Conservation (phyloP, 345 rosid species). For the Geranium brycei region DNA sequence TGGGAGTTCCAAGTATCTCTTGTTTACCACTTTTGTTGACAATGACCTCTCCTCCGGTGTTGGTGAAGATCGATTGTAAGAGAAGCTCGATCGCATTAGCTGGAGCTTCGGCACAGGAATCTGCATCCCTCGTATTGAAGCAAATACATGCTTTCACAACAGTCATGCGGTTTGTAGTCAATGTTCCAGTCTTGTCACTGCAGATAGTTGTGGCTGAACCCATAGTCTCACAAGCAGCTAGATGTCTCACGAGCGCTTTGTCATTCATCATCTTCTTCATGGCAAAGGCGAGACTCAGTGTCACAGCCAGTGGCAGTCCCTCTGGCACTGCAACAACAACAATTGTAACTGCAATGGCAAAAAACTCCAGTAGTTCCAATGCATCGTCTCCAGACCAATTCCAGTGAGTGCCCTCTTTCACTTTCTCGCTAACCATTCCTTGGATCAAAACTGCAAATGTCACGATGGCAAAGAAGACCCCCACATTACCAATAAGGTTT, state of each 20-base stretch:
- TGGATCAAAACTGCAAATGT: constrained; percentile 77
- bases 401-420: constrained; percentile 33
- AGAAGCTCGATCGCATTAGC: constrained; percentile 41
- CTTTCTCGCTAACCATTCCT: constrained; percentile 51
- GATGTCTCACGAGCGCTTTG: constrained; percentile 81
- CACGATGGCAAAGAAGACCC: constrained; percentile 69
- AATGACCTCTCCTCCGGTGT: constrained; percentile 86
- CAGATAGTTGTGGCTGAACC: constrained; percentile 92
- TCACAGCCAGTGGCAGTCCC: constrained; percentile 89
- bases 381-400: constrained; percentile 80
- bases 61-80: constrained; percentile 68
- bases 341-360: constrained; percentile 84
- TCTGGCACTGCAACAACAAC: constrained; percentile 97
- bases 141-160: constrained; percentile 82
- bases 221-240: constrained; percentile 96
- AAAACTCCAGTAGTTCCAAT: constrained; percentile 57
- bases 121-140: constrained; percentile 44
- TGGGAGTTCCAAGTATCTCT: constrained; percentile 79
- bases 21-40: constrained; percentile 47
- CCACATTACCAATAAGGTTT: constrained; percentile 74
- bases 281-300: constrained; percentile 91
- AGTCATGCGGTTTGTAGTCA: constrained; percentile 85
- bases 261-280: constrained; percentile 99
- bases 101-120: constrained; percentile 44
- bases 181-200: constrained; percentile 89